Conservation (phyloP, 306 rosid genomes). For the Inga oerstediana region DNA sequence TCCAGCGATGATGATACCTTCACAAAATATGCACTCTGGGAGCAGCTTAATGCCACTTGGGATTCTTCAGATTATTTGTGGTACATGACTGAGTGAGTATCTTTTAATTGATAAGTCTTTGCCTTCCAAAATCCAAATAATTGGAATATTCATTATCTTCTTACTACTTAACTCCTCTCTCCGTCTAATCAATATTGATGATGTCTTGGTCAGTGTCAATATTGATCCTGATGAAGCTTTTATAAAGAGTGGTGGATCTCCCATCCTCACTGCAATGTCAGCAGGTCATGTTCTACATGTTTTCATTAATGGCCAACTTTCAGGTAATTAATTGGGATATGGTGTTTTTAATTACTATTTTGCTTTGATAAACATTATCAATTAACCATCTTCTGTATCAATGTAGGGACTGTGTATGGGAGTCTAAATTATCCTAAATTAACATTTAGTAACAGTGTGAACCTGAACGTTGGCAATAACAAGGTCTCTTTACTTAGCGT, state of each 20-base stretch:
- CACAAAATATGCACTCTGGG: constrained; percentile 62
- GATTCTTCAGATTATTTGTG: constrained; percentile 91
- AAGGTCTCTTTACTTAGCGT: constrained; percentile 85
- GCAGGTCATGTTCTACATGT: constrained; percentile 96
- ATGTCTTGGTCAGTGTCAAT: constrained; percentile 58
- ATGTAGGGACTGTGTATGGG: constrained; percentile 78
- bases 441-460: constrained; percentile 65
- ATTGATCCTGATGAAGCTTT: constrained; percentile 75
- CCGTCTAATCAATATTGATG: constrained; percentile 12
- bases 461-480: constrained; percentile 73
- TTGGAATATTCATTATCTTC: constrained; percentile 20
- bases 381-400: constrained; percentile 28
- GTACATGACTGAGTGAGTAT: constrained; percentile 96
- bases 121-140: background rate
- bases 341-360: background rate
- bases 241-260: constrained; percentile 63
- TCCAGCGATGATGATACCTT: constrained; percentile 50
- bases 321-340: constrained; percentile 56
- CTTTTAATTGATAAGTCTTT: constrained; percentile 11
- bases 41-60: constrained; percentile 75
- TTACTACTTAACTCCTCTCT: background rate
- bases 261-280: constrained; percentile 70
- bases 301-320: constrained; percentile 81
- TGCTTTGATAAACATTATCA: constrained; percentile 15
- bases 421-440: constrained; percentile 58